Percentiles rank a stretch among this genome's conserved stretches.
Conservation (phyloP, 257 asterid genomes). For the Salvia miltiorrhiza region DNA sequence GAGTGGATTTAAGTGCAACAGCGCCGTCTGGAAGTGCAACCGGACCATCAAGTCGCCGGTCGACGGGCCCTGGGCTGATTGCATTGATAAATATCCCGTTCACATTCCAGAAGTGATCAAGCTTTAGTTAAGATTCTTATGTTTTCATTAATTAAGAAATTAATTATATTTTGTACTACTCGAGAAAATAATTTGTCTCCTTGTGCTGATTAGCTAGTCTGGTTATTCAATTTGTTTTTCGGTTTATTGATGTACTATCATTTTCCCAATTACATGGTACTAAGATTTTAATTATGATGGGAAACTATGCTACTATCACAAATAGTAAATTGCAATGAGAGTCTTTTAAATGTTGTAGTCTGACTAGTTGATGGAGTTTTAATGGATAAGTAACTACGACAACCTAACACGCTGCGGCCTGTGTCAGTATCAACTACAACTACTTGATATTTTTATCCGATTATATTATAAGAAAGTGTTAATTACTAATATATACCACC, state of each 20-base stretch:
- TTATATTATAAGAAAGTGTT: too few species aligned
- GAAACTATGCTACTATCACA: background rate
- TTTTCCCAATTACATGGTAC: background rate
- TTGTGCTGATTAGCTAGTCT: background rate
- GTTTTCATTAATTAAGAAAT: too few species aligned
- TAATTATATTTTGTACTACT: background rate
- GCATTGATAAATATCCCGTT: conserved; percentile 48
- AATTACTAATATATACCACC: too few species aligned
- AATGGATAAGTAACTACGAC: background rate
- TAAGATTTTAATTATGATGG: too few species aligned
- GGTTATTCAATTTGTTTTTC: background rate
- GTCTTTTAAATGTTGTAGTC: background rate
- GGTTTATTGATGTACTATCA: background rate
- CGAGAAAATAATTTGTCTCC: background rate
- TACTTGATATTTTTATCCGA: background rate
- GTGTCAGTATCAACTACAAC: background rate
- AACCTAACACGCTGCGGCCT: background rate
- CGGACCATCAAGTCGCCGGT: conserved; percentile 36
- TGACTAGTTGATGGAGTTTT: background rate
- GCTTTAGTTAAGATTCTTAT: conserved; percentile 10
- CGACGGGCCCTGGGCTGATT: conserved; percentile 48
- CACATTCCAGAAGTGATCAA: conserved; percentile 42
- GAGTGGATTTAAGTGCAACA: too few species aligned
- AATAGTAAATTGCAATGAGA: background rate
- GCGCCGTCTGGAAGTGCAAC: conserved; percentile 51